Evolutionary conservation across 257 asterid genomes (phyloP), one percentile per base, ranked within the genome.

Genomic region (Catharanthus roseus): DNA sequence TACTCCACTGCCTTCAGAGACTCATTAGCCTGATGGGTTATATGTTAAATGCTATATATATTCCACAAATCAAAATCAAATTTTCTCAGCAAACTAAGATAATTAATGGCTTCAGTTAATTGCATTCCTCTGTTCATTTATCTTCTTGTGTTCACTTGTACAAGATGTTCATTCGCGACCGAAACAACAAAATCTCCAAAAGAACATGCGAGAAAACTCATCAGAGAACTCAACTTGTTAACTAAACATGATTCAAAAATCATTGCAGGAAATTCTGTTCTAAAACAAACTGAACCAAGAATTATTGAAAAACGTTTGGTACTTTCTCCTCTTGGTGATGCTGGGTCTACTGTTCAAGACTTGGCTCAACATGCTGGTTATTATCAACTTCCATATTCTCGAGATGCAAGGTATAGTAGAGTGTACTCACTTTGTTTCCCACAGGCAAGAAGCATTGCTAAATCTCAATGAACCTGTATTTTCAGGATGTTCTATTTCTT

Each of bases 401-500:
- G 55, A 54, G 80, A 65, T 72, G 83, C 83, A 73, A 83, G 85
- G 85, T 80, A 76, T 6, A 2, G 64, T 55, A 16, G 19, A 49
- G 23, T n/a, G n/a, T 49, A 49, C 55, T 19, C 2, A 49, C 16
- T 9, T 19, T 0, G 55, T 49, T 49, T 3, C 55, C 0, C 6
- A 4, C 55, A 49, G 23, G 9, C 55, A 49, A 49, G 18, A 49
- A 49, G 4, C 6, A 68, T 28, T n/a, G 36, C 42, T 67, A 10
- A 23, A 55, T 47, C 21, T 13, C 5, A 3, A 12, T 12, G 21
- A 12, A 47, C 53, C 16, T 10, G 33, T 62, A 21, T 70, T 33
- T 72, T 77, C 85, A 90, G 98, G 90, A 86, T 93, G 96, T 93
- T 93, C 74, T 93, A 93, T 83, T 93, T 93, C 72, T 90, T 85